A percentile compares a stretch with the other conserved stretches of the same genome.
Evolutionary conservation across 345 rosid species (phyloP).

Genomic region (Microcos paniculata): DNA sequence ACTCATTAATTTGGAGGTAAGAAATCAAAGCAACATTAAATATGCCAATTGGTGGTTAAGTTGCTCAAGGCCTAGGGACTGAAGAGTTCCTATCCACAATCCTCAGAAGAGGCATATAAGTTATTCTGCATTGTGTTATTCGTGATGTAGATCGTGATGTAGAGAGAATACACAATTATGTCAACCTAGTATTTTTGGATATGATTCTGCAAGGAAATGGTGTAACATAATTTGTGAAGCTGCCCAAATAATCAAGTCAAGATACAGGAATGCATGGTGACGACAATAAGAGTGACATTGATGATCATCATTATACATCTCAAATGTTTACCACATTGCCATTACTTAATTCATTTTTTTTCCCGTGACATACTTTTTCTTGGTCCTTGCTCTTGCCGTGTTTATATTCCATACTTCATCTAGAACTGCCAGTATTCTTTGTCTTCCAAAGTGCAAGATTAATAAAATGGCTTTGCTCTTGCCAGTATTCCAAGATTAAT

Average conservation of each 20-base stretch:
- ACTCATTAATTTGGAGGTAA: background rate
- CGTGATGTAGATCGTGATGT: background rate
- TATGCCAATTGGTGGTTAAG: conserved; percentile 6
- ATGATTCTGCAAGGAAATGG: conserved; percentile 17
- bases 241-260: conserved; percentile 19
- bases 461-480: too few species aligned
- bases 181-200: conserved; percentile 10
- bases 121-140: background rate
- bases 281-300: conserved; percentile 11
- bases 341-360: background rate
- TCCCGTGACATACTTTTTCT: background rate
- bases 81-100: conserved; percentile 20
- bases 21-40: background rate
- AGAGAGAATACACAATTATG: background rate
- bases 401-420: background rate
- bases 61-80: background rate
- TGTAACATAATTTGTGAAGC: conserved; percentile 18
- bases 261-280: conserved; percentile 15
- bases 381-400: background rate
- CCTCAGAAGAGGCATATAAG: conserved; percentile 22
- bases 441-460: too few species aligned
- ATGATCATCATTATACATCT: conserved; percentile 7
- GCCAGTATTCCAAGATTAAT: too few species aligned
- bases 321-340: background rate
- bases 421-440: background rate